Evolutionary conservation across 495 filamentous ascomycete genomes (phyloP).

Genomic region (Penicillium paxilli): DNA sequence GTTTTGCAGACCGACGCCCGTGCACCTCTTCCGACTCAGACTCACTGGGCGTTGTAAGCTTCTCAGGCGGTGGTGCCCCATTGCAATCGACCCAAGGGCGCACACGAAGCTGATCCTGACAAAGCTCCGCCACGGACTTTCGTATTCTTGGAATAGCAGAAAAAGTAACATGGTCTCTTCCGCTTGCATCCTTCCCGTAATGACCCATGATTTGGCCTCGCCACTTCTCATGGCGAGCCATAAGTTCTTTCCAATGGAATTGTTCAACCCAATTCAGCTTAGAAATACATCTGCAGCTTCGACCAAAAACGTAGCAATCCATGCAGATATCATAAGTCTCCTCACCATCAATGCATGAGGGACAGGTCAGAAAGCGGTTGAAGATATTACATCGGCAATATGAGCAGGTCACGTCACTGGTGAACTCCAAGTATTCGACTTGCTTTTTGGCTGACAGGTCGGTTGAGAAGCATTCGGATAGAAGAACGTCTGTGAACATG

Average conservation of each 20-base stretch:
- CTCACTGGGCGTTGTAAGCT: conserved; percentile 8
- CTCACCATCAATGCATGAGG: conserved; percentile 67
- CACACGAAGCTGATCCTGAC: conserved; percentile 76
- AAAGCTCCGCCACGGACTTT: conserved; percentile 83
- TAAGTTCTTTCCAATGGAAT: conserved; percentile 78
- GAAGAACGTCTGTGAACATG: conserved; percentile 72
- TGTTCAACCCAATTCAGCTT: conserved; percentile 90
- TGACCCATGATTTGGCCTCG: conserved; percentile 69
- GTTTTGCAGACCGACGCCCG: conserved; percentile 45
- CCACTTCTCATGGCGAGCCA: conserved; percentile 78
- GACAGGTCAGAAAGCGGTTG: conserved; percentile 93
- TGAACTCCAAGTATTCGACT: conserved; percentile 71
- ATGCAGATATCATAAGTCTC: conserved; percentile 94
- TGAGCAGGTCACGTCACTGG: conserved; percentile 89
- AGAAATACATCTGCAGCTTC: conserved; percentile 85
- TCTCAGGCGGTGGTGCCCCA: conserved; percentile 37
- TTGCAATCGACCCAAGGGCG: conserved; percentile 65
- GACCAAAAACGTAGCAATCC: conserved; percentile 93
- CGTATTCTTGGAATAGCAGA: conserved; percentile 61
- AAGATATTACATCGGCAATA: conserved; percentile 97
- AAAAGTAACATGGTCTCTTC: conserved; percentile 49
- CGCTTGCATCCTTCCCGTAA: conserved; percentile 57
- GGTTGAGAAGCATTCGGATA: conserved; percentile 82
- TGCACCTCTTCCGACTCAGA: conserved; percentile 23
- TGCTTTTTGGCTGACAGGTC: conserved; percentile 54